Percentiles rank a stretch among this genome's conserved stretches.
Evolutionary conservation across 306 rosid species (phyloP).

Genomic region (Gillenia trifoliata): DNA sequence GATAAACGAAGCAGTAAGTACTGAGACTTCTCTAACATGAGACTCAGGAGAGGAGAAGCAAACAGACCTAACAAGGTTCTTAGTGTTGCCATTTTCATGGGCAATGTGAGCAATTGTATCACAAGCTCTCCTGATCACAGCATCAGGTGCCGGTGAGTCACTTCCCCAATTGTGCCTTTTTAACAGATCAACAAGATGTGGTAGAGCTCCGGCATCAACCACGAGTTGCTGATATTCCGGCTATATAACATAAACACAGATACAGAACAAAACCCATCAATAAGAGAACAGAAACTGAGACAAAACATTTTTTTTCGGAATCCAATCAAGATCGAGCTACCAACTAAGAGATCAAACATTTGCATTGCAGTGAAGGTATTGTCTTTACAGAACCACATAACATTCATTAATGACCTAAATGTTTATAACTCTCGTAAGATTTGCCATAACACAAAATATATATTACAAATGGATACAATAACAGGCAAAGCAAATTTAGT

Average conservation of each 20-base stretch:
- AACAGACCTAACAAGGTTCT: constrained; percentile 49
- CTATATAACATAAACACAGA: constrained; percentile 32
- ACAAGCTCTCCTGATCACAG: constrained; percentile 52
- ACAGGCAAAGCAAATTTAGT: neutral
- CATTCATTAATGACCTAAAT: neutral
- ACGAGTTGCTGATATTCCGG: constrained; percentile 49
- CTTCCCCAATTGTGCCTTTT: constrained; percentile 22
- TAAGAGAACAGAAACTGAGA: neutral
- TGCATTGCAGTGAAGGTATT: neutral
- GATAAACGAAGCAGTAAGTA: neutral
- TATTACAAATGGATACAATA: neutral
- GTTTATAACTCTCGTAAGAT: neutral
- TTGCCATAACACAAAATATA: neutral
- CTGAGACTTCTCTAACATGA: neutral
- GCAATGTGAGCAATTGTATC: constrained; percentile 55
- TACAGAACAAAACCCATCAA: constrained; percentile 1
- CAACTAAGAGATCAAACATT: neutral
- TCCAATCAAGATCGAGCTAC: neutral
- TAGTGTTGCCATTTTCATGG: constrained; percentile 51
- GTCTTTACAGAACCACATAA: neutral
- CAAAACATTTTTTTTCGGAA: neutral
- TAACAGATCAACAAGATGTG: constrained; percentile 44
- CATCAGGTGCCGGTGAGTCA: constrained; percentile 24
- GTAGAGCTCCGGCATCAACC: constrained; percentile 60
- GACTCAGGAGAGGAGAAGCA: neutral